Evolutionary conservation across 2,329 filamentous ascomycete species (phyloP), one percentile per base, ranked within the genome.

Genomic region (Zymoseptoria ardabiliae): DNA sequence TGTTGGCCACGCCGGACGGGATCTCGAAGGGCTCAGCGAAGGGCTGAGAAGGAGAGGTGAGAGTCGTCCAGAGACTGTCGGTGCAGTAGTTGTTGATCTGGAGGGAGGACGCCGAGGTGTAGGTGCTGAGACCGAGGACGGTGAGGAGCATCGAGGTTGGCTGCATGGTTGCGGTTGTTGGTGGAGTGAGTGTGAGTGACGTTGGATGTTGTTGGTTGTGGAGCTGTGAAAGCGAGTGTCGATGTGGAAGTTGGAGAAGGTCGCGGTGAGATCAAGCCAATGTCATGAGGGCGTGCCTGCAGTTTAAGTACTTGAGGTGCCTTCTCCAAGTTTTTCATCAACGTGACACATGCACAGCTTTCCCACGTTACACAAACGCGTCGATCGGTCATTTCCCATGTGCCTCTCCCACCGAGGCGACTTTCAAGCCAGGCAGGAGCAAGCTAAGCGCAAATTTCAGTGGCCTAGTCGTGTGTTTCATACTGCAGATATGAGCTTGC

Each of bases 11-110:
- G 41, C 63, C 65, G 50, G 63, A 57, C 21, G 57, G 25, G 10
- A 68, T 56, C n/a, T 65, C 59, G 50, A 58, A 30, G 19, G 61
- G 64, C 20, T 58, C 62, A 25, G 53, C 56, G 8, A 61, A 63
- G 8, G 57, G 55, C 45, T 63, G 63, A 7, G 62, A 60, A 28
- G 64, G 61, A 56, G 68, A 66, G 60, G 62, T 60, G 56, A 67
- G 63, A 20, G 68, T 69, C 51, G 72, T 58, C 57, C 58, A 72
- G 50, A 70, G 59, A 11, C 59, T 56, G 25, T 60, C 53, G 11
- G 58, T 41, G 63, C 71, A 73, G 61, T 66, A 66, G 58, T 70
- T 70, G 54, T 66, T 58, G 60, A 73, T 61, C 35, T 63, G 53
- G 8, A 65, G 58, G 17, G 53, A 17, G 2, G 64, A 59, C 5